Conservation (phyloP, 352 stramenopile genomes). For the Phytopythium chamaehyphon region DNA sequence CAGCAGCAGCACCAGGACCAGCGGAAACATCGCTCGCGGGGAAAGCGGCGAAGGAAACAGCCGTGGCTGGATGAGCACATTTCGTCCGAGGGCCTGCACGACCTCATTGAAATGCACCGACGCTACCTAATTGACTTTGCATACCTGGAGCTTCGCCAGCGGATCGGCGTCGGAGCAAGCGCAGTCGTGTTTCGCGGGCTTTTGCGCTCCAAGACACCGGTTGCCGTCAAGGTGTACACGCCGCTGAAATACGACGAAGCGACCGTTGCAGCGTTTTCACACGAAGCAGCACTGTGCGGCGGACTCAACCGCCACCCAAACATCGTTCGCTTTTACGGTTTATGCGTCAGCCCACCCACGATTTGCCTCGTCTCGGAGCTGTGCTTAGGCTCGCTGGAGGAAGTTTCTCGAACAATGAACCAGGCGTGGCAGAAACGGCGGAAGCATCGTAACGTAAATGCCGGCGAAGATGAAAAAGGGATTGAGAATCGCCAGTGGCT, state of each 20-base stretch:
- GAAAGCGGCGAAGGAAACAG: background rate
- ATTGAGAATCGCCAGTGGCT: slow-evolving; percentile 44
- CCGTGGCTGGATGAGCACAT: slow-evolving; percentile 26
- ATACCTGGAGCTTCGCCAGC: slow-evolving; percentile 29
- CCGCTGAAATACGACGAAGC: slow-evolving; percentile 27
- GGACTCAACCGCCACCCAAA: slow-evolving; percentile 24
- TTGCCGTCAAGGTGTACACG: slow-evolving; percentile 49
- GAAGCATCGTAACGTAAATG: slow-evolving; percentile 9
- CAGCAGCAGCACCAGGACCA: background rate
- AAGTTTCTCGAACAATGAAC: slow-evolving; percentile 12
- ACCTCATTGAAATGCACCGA: slow-evolving; percentile 49
- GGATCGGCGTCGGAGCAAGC: slow-evolving; percentile 29
- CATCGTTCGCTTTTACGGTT: slow-evolving; percentile 25
- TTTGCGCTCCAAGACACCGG: slow-evolving; percentile 24
- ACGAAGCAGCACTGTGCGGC: slow-evolving; percentile 23
- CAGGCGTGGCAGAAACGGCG: background rate
- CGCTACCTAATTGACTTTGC: slow-evolving; percentile 55
- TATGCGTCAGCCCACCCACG: slow-evolving; percentile 27
- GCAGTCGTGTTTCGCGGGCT: slow-evolving; percentile 26
- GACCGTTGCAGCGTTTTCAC: slow-evolving; percentile 21
- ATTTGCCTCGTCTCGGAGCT: slow-evolving; percentile 30
- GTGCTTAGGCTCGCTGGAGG: slow-evolving; percentile 18
- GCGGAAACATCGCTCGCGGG: background rate
- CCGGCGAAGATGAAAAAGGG: slow-evolving; percentile 2
- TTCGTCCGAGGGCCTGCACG: slow-evolving; percentile 34